These are phyloP conservation scores for Claviceps sp. DNA, from an alignment of 2,329 filamentous ascomycete species.

Conservation along the genomic window DNA sequence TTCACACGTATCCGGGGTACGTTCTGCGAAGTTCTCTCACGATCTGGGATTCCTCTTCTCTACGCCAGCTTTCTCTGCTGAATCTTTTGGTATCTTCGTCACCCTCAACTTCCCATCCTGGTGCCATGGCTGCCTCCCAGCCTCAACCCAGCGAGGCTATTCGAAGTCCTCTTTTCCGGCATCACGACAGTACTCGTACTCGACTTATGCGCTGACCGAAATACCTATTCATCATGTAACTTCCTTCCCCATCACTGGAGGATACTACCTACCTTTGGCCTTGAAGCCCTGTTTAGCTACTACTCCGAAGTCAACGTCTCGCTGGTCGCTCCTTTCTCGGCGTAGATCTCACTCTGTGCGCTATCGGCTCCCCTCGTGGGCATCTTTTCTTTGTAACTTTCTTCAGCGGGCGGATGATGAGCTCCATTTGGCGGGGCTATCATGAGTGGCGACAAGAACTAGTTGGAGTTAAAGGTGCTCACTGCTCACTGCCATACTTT, in stretches of 20 bases:
- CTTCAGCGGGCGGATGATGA: constrained; percentile 42
- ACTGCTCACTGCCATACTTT: constrained; percentile 21
- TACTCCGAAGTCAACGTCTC: constrained; percentile 28
- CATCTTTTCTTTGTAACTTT: constrained; percentile 37
- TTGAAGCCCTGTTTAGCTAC: constrained; percentile 28
- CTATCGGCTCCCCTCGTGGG: constrained; percentile 20
- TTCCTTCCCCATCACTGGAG: constrained; percentile 18
- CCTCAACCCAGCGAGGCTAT: constrained; percentile 24
- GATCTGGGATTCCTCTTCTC: constrained; percentile 17
- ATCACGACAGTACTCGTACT: constrained; percentile 28
- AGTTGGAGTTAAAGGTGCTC: constrained; percentile 17
- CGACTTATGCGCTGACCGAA: constrained; percentile 15
- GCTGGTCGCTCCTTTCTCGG: constrained; percentile 24
- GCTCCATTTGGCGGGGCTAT: constrained; percentile 40
- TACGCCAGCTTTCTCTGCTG: constrained; percentile 17
- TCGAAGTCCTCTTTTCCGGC: constrained; percentile 22
- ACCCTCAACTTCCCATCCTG: constrained; percentile 18
- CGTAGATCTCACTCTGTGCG: constrained; percentile 30
- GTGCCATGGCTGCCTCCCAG: constrained; percentile 24
- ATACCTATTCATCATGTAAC: constrained; percentile 1
- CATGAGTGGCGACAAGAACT: constrained; percentile 13
- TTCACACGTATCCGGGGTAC: constrained; percentile 7
- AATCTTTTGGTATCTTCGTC: constrained; percentile 19
- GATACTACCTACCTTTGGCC: constrained; percentile 18
- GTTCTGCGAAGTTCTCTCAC: constrained; percentile 14